phyloP scores from a whole-genome alignment of 257 asterid species.

The Striga asiatica region DNA sequence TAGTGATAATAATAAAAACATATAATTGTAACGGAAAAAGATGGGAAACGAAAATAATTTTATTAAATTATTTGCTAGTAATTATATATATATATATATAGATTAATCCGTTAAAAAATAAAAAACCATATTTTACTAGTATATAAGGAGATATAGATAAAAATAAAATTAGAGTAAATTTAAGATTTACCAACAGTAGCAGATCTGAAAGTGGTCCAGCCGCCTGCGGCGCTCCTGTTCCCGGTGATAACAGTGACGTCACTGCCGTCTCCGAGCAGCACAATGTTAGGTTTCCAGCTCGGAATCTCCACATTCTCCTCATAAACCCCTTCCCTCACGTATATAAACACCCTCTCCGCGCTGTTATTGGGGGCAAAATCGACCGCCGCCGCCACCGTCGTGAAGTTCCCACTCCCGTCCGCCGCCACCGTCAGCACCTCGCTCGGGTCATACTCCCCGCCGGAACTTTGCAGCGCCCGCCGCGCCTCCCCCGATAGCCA shows the following conservation, averaged over 20 bases:
- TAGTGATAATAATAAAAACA: too few relatives aligned
- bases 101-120: too few relatives aligned
- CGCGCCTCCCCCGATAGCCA: constrained; percentile 47
- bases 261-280: constrained; percentile 72
- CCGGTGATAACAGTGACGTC: constrained; percentile 54
- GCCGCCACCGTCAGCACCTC: constrained; percentile 52
- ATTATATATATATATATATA: too few relatives aligned
- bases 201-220: constrained; percentile 94
- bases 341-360: constrained; percentile 35
- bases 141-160: too few relatives aligned
- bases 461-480: constrained; percentile 33
- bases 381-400: constrained; percentile 45
- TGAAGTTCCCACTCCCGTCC: constrained; percentile 71
- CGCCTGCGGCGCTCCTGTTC: constrained; percentile 47
- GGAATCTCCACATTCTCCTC: constrained; percentile 78
- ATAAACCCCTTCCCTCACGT: constrained; percentile 54
- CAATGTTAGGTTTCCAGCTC: constrained; percentile 58
- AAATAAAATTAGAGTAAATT: too few relatives aligned
- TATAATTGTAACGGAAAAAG: too few relatives aligned
- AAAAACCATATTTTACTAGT: too few relatives aligned
- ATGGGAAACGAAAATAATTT: too few relatives aligned
- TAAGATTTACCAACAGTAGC: constrained; percentile 66
- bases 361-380: constrained; percentile 60
- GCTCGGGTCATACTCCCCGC: constrained; percentile 31
- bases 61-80: too few relatives aligned